Evolutionary conservation across 306 rosid genomes (phyloP).

Genomic region (Ammopiptanthus mongolicus): DNA sequence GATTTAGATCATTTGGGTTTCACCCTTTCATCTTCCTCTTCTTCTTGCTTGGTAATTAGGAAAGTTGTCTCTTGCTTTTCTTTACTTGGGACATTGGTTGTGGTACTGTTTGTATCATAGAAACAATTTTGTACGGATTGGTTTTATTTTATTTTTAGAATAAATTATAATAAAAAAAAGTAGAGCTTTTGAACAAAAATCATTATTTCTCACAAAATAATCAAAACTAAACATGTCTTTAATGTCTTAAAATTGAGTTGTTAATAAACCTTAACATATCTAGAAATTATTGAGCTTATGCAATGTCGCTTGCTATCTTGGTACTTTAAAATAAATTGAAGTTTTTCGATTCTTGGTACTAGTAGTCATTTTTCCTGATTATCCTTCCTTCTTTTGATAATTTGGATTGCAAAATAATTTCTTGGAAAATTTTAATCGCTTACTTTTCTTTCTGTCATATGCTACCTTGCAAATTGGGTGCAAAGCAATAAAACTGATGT

Average conservation of each 20-base stretch:
- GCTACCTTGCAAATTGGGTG: constrained; percentile 5
- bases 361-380: too few species aligned
- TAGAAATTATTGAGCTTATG: background rate
- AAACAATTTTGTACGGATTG: background rate
- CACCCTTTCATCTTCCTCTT: constrained; percentile 19
- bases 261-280: background rate
- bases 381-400: too few species aligned
- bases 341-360: too few species aligned
- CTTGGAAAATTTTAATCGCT: background rate
- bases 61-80: constrained; percentile 25
- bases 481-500: background rate
- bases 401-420: too few species aligned
- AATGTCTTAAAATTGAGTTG: background rate
- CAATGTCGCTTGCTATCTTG: too few species aligned
- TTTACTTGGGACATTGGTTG: background rate
- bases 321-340: too few species aligned
- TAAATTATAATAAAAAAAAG: too few species aligned
- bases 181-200: too few species aligned
- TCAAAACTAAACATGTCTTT: background rate
- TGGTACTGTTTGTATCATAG: background rate
- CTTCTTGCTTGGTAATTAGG: constrained; percentile 26
- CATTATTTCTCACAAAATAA: too few species aligned
- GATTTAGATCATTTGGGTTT: constrained; percentile 16
- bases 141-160: too few species aligned
- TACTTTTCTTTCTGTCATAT: background rate